Percentiles rank a stretch among this genome's conserved stretches.
These are phyloP conservation scores for Vitis hybrid DNA, from an alignment of 177 flowering plant genomes.

Conservation along the genomic window DNA sequence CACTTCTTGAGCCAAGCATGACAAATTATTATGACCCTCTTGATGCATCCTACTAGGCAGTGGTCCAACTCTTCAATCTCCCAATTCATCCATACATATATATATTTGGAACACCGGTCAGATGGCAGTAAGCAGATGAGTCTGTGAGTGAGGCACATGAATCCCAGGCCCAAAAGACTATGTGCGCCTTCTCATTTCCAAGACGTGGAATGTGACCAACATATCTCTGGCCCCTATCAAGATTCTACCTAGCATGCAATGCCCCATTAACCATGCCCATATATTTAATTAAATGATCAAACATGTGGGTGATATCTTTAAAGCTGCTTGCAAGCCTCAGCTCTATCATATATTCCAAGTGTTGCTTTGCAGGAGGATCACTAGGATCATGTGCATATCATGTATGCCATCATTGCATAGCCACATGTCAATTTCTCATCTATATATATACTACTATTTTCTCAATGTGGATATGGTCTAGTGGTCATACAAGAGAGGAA, in stretches of 20 bases:
- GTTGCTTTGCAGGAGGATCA: slow-evolving; percentile 17
- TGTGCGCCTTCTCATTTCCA: no score
- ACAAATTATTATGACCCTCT: slow-evolving; percentile 4
- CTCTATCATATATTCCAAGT: background rate
- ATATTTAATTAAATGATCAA: background rate
- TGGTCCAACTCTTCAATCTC: slow-evolving; percentile 1
- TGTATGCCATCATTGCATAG: slow-evolving; percentile 18
- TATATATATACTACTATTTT: background rate
- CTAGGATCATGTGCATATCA: slow-evolving; percentile 28
- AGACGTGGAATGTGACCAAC: no score
- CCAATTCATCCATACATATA: no score
- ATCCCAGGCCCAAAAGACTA: no score
- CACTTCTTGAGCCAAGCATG: slow-evolving; percentile 7
- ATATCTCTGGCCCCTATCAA: no score
- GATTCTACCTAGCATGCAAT: background rate
- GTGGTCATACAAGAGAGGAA: background rate
- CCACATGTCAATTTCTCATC: slow-evolving; percentile 1
- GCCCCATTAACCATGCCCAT: background rate
- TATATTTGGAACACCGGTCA: no score
- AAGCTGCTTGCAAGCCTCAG: background rate
- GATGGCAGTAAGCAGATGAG: no score
- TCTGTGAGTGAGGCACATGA: no score
- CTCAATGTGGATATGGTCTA: background rate
- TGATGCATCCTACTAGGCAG: background rate
- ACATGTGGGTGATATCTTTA: slow-evolving; percentile 6